Percentiles rank a stretch among this genome's conserved stretches.
phyloP scores from a whole-genome alignment of 139 green algal genomes.

The Astrephomene gubernaculifera region DNA sequence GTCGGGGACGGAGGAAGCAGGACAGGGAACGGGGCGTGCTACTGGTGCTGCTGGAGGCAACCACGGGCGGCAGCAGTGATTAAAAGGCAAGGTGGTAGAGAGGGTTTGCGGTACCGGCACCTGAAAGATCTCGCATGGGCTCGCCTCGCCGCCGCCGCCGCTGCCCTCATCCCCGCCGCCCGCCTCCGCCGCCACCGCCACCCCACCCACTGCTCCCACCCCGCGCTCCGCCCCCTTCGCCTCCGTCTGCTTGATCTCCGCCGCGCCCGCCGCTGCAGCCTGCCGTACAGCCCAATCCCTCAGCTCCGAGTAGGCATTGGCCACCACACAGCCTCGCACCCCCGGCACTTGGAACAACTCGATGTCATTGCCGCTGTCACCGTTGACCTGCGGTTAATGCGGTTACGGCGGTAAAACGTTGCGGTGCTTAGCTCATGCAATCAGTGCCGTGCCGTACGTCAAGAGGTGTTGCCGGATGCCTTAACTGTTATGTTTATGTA shows the following conservation, averaged over 20 bases:
- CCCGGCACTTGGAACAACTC: constrained; percentile 81
- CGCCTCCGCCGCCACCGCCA: neutral
- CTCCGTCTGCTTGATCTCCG: neutral
- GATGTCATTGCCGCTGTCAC: constrained; percentile 94
- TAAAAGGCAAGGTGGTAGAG: neutral
- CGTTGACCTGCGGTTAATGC: constrained; percentile 88
- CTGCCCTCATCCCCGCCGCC: neutral
- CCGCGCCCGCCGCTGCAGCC: neutral
- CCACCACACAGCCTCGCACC: constrained; percentile 82
- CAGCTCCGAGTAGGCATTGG: constrained; percentile 91
- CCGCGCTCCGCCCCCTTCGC: neutral
- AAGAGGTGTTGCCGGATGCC: no score
- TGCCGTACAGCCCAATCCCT: constrained; percentile 64
- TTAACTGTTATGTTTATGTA: no score
- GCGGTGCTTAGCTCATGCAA: no score
- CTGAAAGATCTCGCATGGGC: neutral
- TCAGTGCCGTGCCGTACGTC: no score
- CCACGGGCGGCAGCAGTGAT: constrained; percentile 19
- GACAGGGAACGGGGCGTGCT: no score
- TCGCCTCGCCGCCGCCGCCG: neutral
- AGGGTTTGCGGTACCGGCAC: no score
- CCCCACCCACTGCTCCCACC: no score
- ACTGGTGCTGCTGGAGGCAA: no score
- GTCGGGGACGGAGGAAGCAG: no score
- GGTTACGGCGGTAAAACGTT: no score